Evolutionary conservation across 306 rosid genomes (phyloP).

Genomic region (Pueraria montana): DNA sequence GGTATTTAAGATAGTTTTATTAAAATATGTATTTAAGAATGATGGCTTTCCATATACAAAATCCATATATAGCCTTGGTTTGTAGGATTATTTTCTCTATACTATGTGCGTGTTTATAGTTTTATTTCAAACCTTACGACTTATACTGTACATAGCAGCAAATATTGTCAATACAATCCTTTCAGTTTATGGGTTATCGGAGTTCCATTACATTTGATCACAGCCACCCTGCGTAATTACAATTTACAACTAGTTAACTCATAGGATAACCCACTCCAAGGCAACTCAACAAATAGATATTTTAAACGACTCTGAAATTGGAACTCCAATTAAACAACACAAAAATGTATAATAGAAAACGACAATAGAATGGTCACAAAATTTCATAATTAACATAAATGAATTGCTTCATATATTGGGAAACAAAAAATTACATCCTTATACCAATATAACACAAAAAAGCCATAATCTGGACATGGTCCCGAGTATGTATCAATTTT

Average conservation of each 20-base stretch:
- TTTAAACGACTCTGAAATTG: not conserved
- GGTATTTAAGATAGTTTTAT: no score
- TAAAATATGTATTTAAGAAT: no score
- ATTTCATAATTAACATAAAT: conserved; percentile 9
- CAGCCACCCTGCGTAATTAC: not conserved
- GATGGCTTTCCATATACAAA: no score
- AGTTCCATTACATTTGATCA: not conserved
- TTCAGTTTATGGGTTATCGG: not conserved
- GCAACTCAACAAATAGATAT: not conserved
- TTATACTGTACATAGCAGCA: not conserved
- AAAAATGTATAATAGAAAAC: not conserved
- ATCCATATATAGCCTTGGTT: no score
- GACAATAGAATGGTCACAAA: not conserved
- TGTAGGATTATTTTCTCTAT: no score
- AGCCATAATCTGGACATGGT: conserved; percentile 4
- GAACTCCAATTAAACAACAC: not conserved
- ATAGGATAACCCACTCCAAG: not conserved
- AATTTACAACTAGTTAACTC: conserved; percentile 3
- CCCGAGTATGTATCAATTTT: not conserved
- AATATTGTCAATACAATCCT: not conserved
- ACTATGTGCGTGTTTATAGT: no score
- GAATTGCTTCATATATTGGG: not conserved
- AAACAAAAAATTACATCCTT: not conserved
- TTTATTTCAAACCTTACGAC: no score
- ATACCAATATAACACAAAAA: conserved; percentile 14